These are phyloP conservation scores for Platismatia glauca DNA, from an alignment of 495 filamentous ascomycete genomes.

Conservation along the genomic window DNA sequence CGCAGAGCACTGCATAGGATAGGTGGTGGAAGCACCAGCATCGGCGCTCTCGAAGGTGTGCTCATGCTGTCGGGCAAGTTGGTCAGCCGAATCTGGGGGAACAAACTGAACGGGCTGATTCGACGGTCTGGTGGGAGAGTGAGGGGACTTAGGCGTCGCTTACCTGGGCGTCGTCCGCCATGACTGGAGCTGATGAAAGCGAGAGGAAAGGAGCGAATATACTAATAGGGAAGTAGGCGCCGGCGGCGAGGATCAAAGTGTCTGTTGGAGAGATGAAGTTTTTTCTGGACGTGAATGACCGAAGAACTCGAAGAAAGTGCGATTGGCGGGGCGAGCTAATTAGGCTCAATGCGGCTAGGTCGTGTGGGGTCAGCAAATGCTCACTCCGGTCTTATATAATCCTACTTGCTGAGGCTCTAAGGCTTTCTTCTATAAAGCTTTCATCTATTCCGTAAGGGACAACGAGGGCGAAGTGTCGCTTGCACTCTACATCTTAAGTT, in stretches of 20 bases:
- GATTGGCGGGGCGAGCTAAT: slow-evolving; percentile 14
- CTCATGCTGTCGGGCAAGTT: slow-evolving; percentile 55
- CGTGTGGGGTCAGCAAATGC: background rate
- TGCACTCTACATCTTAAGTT: background rate
- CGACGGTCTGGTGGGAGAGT: slow-evolving; percentile 26
- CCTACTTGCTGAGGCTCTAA: too few species aligned
- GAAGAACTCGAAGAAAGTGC: slow-evolving; percentile 13
- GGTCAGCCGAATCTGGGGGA: slow-evolving; percentile 18
- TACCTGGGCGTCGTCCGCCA: slow-evolving; percentile 44
- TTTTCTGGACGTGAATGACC: background rate
- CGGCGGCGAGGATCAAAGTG: background rate
- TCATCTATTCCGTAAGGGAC: background rate
- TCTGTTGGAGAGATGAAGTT: slow-evolving; percentile 2
- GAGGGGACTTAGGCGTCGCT: too few species aligned
- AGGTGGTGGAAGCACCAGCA: slow-evolving; percentile 89
- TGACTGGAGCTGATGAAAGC: slow-evolving; percentile 33
- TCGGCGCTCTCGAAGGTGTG: slow-evolving; percentile 85
- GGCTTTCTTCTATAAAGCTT: background rate
- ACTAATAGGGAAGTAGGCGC: slow-evolving; percentile 5
- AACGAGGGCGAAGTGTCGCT: background rate
- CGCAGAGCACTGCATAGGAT: slow-evolving; percentile 97
- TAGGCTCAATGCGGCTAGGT: background rate
- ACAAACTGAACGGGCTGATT: slow-evolving; percentile 22
- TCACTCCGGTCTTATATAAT: too few species aligned
- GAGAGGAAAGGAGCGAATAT: slow-evolving; percentile 18